These are phyloP conservation scores for Lycium barbarum DNA, from an alignment of 257 asterid genomes.

Conservation along the genomic window DNA sequence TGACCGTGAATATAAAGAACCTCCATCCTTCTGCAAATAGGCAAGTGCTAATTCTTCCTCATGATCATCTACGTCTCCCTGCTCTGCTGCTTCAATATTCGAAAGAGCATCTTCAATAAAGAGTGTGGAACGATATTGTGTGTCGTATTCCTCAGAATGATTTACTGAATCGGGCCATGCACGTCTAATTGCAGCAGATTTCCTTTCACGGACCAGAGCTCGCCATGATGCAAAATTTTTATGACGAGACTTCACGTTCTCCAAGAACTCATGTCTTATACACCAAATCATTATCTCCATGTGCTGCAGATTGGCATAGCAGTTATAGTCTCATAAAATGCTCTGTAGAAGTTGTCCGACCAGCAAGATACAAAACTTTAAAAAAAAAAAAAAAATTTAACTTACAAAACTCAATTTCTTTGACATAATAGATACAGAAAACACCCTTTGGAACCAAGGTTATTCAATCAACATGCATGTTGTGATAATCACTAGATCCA, in stretches of 20 bases:
- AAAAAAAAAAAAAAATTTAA: neutral
- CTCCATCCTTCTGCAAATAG: constrained; percentile 54
- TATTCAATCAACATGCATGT: neutral
- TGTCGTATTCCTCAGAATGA: constrained; percentile 45
- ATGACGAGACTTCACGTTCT: constrained; percentile 61
- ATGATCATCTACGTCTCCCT: constrained; percentile 49
- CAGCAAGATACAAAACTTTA: neutral
- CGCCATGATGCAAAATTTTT: constrained; percentile 67
- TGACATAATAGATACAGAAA: neutral
- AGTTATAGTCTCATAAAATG: constrained; percentile 3
- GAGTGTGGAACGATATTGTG: constrained; percentile 58
- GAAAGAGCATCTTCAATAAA: constrained; percentile 91
- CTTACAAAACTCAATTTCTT: neutral
- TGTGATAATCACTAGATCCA: constrained; percentile 15
- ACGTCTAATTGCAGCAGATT: constrained; percentile 66
- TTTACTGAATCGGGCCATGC: constrained; percentile 78
- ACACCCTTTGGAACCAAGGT: neutral
- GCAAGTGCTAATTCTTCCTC: constrained; percentile 57
- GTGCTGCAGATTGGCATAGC: constrained; percentile 60
- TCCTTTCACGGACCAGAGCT: constrained; percentile 68
- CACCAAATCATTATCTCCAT: constrained; percentile 91
- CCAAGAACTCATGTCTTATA: constrained; percentile 79
- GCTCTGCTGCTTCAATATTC: constrained; percentile 72
- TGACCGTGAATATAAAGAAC: constrained; percentile 49
- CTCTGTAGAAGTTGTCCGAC: neutral